Conservation (phyloP, 768 basidiomycete genomes). For the Bullera alba region DNA sequence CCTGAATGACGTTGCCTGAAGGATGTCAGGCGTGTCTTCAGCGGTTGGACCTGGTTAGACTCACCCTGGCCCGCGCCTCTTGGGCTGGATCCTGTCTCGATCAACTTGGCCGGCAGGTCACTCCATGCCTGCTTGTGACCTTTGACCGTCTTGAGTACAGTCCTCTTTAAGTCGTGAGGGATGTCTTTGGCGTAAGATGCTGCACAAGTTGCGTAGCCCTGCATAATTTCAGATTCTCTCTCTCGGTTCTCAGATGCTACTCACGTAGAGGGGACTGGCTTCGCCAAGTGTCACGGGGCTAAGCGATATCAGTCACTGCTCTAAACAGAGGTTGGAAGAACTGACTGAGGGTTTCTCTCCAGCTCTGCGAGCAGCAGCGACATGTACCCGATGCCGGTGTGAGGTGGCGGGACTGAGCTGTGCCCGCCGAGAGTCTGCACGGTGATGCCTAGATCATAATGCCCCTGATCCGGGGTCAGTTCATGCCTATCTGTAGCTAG, state of each 20-base stretch:
- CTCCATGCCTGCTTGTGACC: constrained; percentile 49
- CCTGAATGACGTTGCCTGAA: neutral
- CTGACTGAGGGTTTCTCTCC: constrained; percentile 56
- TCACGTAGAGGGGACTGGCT: no score
- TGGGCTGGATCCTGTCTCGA: constrained; percentile 8
- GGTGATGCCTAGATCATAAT: constrained; percentile 15
- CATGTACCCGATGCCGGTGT: constrained; percentile 75
- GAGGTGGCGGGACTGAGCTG: constrained; percentile 70
- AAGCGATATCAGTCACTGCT: no score
- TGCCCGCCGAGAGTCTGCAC: constrained; percentile 62
- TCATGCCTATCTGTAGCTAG: constrained; percentile 13
- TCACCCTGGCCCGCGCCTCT: constrained; percentile 21
- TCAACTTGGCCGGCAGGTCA: constrained; percentile 43
- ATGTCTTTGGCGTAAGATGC: constrained; percentile 58
- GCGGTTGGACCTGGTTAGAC: neutral
- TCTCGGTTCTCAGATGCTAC: no score
- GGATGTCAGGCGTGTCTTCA: neutral
- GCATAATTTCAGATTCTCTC: no score
- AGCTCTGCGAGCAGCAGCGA: constrained; percentile 60
- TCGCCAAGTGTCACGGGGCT: no score
- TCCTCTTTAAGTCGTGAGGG: constrained; percentile 37
- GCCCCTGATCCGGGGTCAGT: neutral
- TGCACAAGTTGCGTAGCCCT: constrained; percentile 55
- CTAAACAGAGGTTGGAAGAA: constrained; percentile 5
- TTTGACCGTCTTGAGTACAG: constrained; percentile 19